Conservation (phyloP, 208 protist genomes). For the Wallacemonas collosoma region DNA sequence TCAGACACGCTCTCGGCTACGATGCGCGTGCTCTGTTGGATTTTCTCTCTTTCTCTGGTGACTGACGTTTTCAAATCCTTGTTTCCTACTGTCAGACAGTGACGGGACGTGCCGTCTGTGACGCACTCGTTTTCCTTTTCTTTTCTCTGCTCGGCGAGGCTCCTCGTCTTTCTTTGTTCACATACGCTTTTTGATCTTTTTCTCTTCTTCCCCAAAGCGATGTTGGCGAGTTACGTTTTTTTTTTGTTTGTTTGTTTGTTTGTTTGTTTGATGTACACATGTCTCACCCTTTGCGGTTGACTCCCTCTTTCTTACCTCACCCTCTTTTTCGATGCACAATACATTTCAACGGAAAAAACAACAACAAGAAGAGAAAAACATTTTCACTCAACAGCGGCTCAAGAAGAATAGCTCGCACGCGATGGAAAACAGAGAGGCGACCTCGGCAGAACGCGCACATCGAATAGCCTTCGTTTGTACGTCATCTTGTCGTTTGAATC, state of each 20-base stretch:
- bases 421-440: no score
- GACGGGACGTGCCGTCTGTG: no score
- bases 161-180: conserved; percentile 9
- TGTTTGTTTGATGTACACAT: conserved; percentile 8
- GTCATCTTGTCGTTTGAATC: no score
- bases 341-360: conserved; percentile 13
- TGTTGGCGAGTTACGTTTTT: no score
- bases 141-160: neutral
- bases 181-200: neutral
- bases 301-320: neutral
- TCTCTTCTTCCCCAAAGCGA: conserved; percentile 9
- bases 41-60: no score
- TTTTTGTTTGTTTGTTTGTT: conserved; percentile 7
- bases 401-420: no score
- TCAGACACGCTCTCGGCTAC: no score
- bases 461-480: no score
- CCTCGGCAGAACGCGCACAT: no score
- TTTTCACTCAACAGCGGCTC: neutral
- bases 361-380: conserved; percentile 9
- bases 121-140: neutral
- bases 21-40: no score
- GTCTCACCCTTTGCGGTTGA: neutral
- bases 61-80: no score
- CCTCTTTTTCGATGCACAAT: conserved; percentile 9
- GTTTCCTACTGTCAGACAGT: no score